A percentile compares a stretch with the other conserved stretches of the same genome.
phyloP scores from a whole-genome alignment of 805 yeast genomes.

The Yarrowia deformans region DNA sequence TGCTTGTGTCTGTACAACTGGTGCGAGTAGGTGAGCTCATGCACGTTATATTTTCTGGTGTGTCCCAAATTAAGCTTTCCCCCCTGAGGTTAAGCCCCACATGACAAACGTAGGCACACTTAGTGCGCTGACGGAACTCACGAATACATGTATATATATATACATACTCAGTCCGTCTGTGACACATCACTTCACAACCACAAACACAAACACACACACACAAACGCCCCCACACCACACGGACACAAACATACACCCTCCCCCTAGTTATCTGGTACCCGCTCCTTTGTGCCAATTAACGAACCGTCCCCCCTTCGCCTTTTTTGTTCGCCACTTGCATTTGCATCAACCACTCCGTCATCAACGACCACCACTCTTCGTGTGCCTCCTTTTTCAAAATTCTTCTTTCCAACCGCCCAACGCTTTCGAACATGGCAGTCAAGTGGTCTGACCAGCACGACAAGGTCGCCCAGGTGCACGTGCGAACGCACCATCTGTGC shows the following conservation, averaged over 20 bases:
- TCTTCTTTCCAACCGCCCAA: not conserved
- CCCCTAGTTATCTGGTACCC: constrained; percentile 3
- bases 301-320: not conserved
- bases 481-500: constrained; percentile 33
- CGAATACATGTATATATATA: not conserved
- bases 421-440: constrained; percentile 5
- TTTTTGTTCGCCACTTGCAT: not conserved
- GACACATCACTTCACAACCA: not conserved
- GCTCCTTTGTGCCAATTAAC: constrained; percentile 25
- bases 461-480: constrained; percentile 34
- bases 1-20: constrained; percentile 3
- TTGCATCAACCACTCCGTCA: not conserved
- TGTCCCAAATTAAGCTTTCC: not conserved
- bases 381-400: no score
- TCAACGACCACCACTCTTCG: not conserved
- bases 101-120: not conserved
- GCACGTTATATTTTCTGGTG: not conserved
- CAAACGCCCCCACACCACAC: not conserved
- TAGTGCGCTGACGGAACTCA: no score
- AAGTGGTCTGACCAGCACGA: constrained; percentile 38
- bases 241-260: not conserved
- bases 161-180: not conserved
- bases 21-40: not conserved
- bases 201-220: not conserved
- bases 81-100: constrained; percentile 38